These are phyloP conservation scores for Pseudovirgaria hyperparasitica DNA, from an alignment of 2,329 filamentous ascomycete genomes.

Conservation along the genomic window DNA sequence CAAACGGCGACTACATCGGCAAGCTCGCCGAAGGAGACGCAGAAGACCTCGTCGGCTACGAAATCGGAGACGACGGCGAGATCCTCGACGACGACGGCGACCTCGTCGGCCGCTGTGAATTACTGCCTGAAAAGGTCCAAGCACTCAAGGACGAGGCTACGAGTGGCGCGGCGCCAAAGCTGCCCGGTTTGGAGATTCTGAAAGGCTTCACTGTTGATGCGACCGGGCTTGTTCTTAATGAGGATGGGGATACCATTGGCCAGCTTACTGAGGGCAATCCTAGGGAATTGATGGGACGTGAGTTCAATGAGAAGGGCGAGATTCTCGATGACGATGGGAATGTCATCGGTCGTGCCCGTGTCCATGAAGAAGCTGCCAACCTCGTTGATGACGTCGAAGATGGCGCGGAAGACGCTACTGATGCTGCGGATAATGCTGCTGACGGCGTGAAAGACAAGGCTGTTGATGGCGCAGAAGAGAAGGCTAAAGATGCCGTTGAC, in stretches of 20 bases:
- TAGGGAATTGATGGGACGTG: slow-evolving; percentile 33
- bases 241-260: slow-evolving; percentile 38
- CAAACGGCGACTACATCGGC: slow-evolving; percentile 36
- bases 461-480: slow-evolving; percentile 17
- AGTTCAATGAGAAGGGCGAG: slow-evolving; percentile 40
- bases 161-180: slow-evolving; percentile 16
- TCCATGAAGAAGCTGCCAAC: slow-evolving; percentile 33
- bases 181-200: slow-evolving; percentile 33
- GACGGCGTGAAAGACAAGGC: slow-evolving; percentile 12
- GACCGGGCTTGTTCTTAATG: slow-evolving; percentile 36
- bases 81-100: slow-evolving; percentile 43
- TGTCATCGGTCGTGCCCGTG: slow-evolving; percentile 38
- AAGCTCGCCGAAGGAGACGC: slow-evolving; percentile 39
- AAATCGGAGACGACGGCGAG: slow-evolving; percentile 40
- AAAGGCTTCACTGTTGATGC: slow-evolving; percentile 35
- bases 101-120: slow-evolving; percentile 40
- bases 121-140: slow-evolving; percentile 32
- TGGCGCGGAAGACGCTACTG: slow-evolving; percentile 12
- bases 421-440: slow-evolving; percentile 2
- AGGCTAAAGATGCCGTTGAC: slow-evolving; percentile 4
- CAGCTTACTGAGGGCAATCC: slow-evolving; percentile 36
- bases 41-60: slow-evolving; percentile 39
- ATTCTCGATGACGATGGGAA: slow-evolving; percentile 43
- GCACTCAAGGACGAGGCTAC: slow-evolving; percentile 23
- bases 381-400: slow-evolving; percentile 22